Base-by-base conservation (phyloP, 306 rosid genomes). In the Boehmeria nivea region DNA sequence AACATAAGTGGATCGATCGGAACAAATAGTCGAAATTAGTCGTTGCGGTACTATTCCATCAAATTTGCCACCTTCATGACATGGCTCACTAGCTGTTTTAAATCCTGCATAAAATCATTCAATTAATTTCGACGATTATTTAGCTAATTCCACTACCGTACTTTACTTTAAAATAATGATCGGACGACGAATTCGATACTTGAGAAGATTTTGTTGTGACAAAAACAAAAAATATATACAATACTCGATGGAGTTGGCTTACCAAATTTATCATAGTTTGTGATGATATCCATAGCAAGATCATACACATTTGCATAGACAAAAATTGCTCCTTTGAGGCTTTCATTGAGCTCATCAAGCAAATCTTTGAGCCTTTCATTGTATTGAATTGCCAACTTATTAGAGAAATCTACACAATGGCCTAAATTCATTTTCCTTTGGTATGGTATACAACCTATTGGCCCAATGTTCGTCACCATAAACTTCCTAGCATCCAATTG, bases 31-130 rank as follows among this genome's bases (percentile, higher is more conserved):
- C 0, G 99, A 91, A 0, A 81, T 78, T 3, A 93, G 94, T 3
- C 99, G 95, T 55, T 96, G 87, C 37, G 99, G 99, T 37, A 91
- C 56, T 72, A 91, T 87, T 25, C 96, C 99, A 8, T 96, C 93
- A 46, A 76, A 84, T 54, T 84, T 96, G 43, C 99, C 99, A 24
- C 96, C 96, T 50, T 93, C 95, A 50, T 96, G 87, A 47, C 96
- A 87, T 6, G 99, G 96, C 63, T 12, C 75, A 27, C 86, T 87
- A 2, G 96, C 64, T 7, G 99, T 87, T 46, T 24, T 47, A 58
- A 91, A 91, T 50, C 99, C 98, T 87, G 58, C 3, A 40, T 3
- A 12, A 40, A 40, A 40, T n/a, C n/a, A n/a, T n/a, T n/a, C n/a
- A n/a, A n/a, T n/a, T n/a, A n/a, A n/a, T n/a, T n/a, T n/a, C n/a